Evolutionary conservation across 768 basidiomycete species (phyloP).

Genomic region (Lanmaoa rubissima): DNA sequence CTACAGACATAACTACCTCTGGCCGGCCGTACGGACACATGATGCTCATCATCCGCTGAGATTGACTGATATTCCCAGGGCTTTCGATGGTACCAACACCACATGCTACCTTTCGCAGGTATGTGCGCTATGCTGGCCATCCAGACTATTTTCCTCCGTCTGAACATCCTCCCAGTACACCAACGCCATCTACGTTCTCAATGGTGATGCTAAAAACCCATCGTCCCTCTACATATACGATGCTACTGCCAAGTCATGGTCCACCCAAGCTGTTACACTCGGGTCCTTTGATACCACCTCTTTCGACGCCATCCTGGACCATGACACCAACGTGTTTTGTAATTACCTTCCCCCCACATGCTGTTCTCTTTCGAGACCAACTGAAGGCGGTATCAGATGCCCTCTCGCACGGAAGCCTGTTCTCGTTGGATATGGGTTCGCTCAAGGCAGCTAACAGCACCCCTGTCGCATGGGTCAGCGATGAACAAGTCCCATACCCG

Average conservation of each 20-base stretch:
- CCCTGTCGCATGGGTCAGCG: constrained; percentile 62
- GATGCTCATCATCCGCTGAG: background rate
- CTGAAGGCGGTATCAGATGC: constrained; percentile 48
- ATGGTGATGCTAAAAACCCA: constrained; percentile 69
- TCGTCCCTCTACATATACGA: constrained; percentile 80
- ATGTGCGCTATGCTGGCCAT: constrained; percentile 9
- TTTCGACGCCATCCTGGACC: constrained; percentile 79
- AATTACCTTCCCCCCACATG: background rate
- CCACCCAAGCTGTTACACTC: constrained; percentile 59
- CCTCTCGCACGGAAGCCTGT: constrained; percentile 62
- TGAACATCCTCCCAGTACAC: constrained; percentile 51
- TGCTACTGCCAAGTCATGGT: constrained; percentile 70
- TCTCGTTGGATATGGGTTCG: constrained; percentile 64
- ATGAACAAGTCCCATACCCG: constrained; percentile 54
- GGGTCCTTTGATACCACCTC: constrained; percentile 60
- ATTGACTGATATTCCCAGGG: constrained; percentile 36
- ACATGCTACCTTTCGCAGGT: constrained; percentile 77
- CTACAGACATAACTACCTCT: constrained; percentile 66
- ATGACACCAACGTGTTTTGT: constrained; percentile 94
- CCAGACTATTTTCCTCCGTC: background rate
- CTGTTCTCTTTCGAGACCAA: constrained; percentile 4
- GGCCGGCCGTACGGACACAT: constrained; percentile 69
- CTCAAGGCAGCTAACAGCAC: constrained; percentile 59
- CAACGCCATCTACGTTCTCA: constrained; percentile 84
- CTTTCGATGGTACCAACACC: constrained; percentile 61